phyloP scores from a whole-genome alignment of 371 early-diverging fungal species.

The Apophysomyces elegans region DNA sequence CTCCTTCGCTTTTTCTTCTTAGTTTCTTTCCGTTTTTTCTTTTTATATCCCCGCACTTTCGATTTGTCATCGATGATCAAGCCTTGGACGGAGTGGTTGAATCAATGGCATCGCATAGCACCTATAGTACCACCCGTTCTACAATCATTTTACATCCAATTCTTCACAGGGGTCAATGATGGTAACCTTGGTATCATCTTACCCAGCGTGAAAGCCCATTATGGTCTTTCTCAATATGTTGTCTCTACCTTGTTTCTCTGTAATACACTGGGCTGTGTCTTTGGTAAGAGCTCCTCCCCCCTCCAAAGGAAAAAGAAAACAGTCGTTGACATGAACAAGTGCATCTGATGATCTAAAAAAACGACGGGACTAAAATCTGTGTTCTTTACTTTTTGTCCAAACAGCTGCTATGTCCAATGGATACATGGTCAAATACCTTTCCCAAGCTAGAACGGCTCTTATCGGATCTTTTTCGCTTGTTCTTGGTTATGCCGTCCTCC shows the following conservation, averaged over 20 bases:
- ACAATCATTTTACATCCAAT: conserved; percentile 26
- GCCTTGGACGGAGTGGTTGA: background rate
- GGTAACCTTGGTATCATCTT: conserved; percentile 35
- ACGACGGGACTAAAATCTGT: background rate
- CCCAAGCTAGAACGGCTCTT: conserved; percentile 21
- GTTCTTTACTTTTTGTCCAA: background rate
- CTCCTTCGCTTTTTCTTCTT: too few species aligned
- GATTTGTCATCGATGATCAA: background rate
- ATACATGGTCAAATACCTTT: conserved; percentile 19
- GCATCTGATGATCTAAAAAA: too few species aligned
- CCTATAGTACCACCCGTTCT: conserved; percentile 18
- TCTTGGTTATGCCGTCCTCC: conserved; percentile 20
- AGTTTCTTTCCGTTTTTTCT: background rate
- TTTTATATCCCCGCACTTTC: background rate
- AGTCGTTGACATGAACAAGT: too few species aligned
- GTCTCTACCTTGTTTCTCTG: conserved; percentile 31
- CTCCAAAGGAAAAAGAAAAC: too few species aligned
- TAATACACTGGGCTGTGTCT: conserved; percentile 24
- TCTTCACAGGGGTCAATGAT: conserved; percentile 30
- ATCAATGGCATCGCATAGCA: background rate
- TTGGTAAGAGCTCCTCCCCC: conserved; percentile 12
- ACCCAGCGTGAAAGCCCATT: conserved; percentile 31
- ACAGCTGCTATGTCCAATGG: conserved; percentile 32
- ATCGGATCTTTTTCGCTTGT: conserved; percentile 22
- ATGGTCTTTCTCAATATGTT: conserved; percentile 30